Conservation (phyloP, 179 eudicot genomes). For the Actinidia arguta region DNA sequence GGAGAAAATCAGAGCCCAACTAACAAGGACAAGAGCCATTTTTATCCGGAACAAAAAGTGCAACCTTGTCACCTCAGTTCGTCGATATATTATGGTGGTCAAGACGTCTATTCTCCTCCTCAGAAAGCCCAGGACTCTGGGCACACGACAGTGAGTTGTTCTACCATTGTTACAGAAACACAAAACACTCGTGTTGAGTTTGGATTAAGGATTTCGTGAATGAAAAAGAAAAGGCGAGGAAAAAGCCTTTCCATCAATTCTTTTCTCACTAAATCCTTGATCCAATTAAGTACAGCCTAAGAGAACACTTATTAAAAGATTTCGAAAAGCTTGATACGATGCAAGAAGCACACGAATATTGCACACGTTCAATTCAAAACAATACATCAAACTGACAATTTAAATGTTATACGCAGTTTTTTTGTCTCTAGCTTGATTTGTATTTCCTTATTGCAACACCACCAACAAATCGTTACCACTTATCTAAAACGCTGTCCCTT, state of each 20-base stretch:
- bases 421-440: too few species aligned
- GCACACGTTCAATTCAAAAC: neutral
- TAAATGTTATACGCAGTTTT: too few species aligned
- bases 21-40: constrained; percentile 11
- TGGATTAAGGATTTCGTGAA: too few species aligned
- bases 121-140: constrained; percentile 33
- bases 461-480: too few species aligned
- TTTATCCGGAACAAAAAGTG: constrained; percentile 21
- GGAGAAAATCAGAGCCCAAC: constrained; percentile 16
- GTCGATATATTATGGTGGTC: constrained; percentile 42
- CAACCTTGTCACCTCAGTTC: constrained; percentile 38
- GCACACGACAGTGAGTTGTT: constrained; percentile 19
- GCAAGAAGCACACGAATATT: neutral
- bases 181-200: too few species aligned
- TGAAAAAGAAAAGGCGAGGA: too few species aligned
- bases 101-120: constrained; percentile 31
- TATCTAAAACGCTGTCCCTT: too few species aligned
- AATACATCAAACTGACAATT: neutral
- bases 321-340: neutral
- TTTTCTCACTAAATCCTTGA: too few species aligned
- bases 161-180: too few species aligned
- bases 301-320: neutral
- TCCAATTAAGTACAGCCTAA: too few species aligned
- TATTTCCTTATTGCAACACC: too few species aligned
- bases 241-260: too few species aligned